Conservation (phyloP, 176 grass and related monocot species). For the Tillandsia leiboldiana region DNA sequence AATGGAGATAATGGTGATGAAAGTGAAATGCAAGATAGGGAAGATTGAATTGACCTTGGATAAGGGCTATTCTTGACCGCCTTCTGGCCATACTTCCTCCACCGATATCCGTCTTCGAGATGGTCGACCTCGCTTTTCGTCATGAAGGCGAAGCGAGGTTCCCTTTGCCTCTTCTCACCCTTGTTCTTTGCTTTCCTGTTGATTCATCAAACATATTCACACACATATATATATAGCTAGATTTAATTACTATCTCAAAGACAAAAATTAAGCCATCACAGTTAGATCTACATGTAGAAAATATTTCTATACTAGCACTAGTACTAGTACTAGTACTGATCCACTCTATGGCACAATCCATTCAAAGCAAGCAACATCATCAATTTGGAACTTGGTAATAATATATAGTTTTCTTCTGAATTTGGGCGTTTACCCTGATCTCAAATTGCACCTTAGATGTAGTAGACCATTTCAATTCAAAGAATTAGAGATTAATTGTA, state of each 20-base stretch:
- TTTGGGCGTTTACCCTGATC: not conserved
- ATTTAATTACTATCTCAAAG: not conserved
- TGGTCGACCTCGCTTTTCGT: conserved; percentile 98
- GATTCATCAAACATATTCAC: conserved; percentile 2
- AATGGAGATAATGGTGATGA: not conserved
- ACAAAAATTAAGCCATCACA: not conserved
- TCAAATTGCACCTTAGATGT: not conserved
- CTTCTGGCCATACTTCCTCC: conserved; percentile 99
- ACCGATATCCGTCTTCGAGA: conserved; percentile 92
- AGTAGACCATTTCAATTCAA: conserved; percentile 2
- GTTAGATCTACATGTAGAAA: not conserved
- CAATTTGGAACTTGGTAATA: not conserved
- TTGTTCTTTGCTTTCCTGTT: conserved; percentile 37
- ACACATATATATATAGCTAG: not conserved
- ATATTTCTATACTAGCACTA: not conserved
- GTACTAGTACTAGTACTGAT: not conserved
- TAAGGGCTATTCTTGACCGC: conserved; percentile 98
- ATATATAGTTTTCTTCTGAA: not conserved
- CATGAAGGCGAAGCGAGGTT: conserved; percentile 85
- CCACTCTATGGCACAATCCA: not conserved
- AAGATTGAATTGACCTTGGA: conserved; percentile 42
- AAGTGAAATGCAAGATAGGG: not conserved
- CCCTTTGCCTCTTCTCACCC: conserved; percentile 74
- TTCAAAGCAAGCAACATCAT: conserved; percentile 7
- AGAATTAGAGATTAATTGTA: not conserved